Conservation (phyloP, 2,329 filamentous ascomycete species). For the Phialophora verrucosa region DNA sequence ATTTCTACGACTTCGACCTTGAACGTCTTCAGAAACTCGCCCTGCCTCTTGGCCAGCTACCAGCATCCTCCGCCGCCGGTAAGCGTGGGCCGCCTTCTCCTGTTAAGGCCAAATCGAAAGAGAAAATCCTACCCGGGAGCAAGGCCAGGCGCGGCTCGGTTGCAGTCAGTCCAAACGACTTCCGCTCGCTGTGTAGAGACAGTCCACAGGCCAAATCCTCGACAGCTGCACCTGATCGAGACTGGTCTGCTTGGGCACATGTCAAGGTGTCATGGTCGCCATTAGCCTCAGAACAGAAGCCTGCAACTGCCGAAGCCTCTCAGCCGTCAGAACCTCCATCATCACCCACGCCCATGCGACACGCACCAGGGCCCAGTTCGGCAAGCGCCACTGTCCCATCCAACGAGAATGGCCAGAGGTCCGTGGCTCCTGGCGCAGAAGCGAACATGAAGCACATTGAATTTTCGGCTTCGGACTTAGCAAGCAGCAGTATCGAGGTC, state of each 20-base stretch:
- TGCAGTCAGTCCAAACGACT: conserved; percentile 78
- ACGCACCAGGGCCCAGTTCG: conserved; percentile 57
- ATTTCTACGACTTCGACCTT: conserved; percentile 76
- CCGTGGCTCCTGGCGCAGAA: not conserved
- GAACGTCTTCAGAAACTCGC: conserved; percentile 86
- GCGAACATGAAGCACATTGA: conserved; percentile 26
- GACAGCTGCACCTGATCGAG: conserved; percentile 43
- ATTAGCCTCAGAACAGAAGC: conserved; percentile 39
- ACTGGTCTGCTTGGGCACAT: conserved; percentile 79
- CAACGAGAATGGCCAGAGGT: conserved; percentile 58
- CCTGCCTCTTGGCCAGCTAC: conserved; percentile 77
- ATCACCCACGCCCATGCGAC: conserved; percentile 80
- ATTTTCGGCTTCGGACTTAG: conserved; percentile 30
- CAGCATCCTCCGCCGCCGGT: conserved; percentile 59
- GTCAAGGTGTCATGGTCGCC: conserved; percentile 81
- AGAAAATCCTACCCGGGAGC: conserved; percentile 62
- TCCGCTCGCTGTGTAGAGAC: conserved; percentile 74
- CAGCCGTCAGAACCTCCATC: conserved; percentile 59
- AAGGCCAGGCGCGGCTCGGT: conserved; percentile 40
- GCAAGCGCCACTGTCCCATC: conserved; percentile 45
- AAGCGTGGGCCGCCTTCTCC: conserved; percentile 58
- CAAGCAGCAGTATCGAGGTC: conserved; percentile 43
- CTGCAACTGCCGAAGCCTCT: conserved; percentile 36
- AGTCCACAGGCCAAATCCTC: conserved; percentile 46
- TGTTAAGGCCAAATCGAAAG: conserved; percentile 73